phyloP scores from a whole-genome alignment of 306 rosid genomes.

The Herpetospermum pedunculosum region DNA sequence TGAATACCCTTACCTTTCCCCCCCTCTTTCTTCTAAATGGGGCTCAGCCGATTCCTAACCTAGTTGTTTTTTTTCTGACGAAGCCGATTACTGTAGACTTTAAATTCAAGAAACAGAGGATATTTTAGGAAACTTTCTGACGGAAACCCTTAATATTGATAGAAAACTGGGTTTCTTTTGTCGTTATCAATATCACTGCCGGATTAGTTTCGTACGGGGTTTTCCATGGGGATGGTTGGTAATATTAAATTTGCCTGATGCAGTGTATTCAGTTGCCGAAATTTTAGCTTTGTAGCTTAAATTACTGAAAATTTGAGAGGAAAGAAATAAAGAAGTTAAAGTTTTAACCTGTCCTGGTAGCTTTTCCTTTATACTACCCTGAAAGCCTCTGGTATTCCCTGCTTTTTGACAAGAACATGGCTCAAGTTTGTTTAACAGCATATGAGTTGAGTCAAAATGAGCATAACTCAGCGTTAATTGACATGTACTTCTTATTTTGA shows the following conservation, averaged over 20 bases:
- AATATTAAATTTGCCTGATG: background rate
- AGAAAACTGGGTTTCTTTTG: background rate
- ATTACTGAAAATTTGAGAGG: background rate
- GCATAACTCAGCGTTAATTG: too few species aligned
- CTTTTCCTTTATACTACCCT: background rate
- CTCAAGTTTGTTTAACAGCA: background rate
- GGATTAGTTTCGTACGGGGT: background rate
- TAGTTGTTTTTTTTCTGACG: background rate
- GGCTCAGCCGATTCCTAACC: background rate
- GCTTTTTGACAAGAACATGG: background rate
- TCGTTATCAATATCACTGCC: background rate
- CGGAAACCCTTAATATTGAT: background rate
- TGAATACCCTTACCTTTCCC: background rate
- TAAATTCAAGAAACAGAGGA: background rate
- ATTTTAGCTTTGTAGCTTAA: background rate
- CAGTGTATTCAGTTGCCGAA: background rate
- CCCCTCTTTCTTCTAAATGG: background rate
- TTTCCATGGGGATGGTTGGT: background rate
- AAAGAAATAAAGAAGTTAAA: background rate
- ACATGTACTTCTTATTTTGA: too few species aligned
- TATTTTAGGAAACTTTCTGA: background rate
- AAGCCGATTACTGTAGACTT: background rate
- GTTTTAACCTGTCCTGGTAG: background rate
- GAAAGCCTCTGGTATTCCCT: background rate
- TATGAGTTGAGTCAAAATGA: too few species aligned